Conservation (phyloP, 2,329 filamentous ascomycete genomes). For the Harringtonia lauricola region DNA sequence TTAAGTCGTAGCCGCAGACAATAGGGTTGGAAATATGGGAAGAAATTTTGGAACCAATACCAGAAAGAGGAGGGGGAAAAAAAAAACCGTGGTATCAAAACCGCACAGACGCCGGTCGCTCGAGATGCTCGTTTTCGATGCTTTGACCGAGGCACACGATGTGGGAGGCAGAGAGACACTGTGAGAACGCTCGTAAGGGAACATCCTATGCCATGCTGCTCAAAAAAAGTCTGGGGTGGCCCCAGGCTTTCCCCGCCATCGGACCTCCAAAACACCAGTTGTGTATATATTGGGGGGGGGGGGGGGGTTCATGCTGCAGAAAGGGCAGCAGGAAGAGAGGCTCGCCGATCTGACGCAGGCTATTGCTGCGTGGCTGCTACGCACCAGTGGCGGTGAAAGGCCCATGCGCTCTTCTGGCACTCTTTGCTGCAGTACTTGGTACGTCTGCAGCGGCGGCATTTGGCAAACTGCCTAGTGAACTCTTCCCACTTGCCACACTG, state of each 20-base stretch:
- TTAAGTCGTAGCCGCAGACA: not conserved
- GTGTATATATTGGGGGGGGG: not conserved
- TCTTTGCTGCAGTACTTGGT: constrained; percentile 99
- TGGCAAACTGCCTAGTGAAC: constrained; percentile 91
- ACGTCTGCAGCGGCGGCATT: constrained; percentile 87
- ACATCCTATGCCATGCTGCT: not conserved
- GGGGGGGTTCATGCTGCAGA: too few relatives aligned
- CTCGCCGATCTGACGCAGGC: too few relatives aligned
- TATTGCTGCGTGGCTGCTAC: constrained; percentile 54
- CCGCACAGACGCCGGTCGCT: constrained; percentile 8
- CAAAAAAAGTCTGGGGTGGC: too few relatives aligned
- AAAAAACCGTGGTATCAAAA: constrained; percentile 11
- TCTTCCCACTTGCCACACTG: constrained; percentile 98
- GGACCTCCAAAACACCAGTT: too few relatives aligned
- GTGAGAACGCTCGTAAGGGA: not conserved
- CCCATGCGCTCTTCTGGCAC: constrained; percentile 98
- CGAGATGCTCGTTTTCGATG: constrained; percentile 1
- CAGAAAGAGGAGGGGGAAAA: constrained; percentile 1
- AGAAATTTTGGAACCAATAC: constrained; percentile 2
- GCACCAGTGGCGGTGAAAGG: constrained; percentile 97
- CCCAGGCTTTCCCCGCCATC: too few relatives aligned
- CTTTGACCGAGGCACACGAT: not conserved
- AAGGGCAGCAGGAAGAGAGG: too few relatives aligned
- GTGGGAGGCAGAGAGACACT: not conserved
- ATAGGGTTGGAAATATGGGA: not conserved